These are phyloP conservation scores for Bjerkandera adusta DNA, from an alignment of 1,284 basidiomycete genomes.

Conservation along the genomic window DNA sequence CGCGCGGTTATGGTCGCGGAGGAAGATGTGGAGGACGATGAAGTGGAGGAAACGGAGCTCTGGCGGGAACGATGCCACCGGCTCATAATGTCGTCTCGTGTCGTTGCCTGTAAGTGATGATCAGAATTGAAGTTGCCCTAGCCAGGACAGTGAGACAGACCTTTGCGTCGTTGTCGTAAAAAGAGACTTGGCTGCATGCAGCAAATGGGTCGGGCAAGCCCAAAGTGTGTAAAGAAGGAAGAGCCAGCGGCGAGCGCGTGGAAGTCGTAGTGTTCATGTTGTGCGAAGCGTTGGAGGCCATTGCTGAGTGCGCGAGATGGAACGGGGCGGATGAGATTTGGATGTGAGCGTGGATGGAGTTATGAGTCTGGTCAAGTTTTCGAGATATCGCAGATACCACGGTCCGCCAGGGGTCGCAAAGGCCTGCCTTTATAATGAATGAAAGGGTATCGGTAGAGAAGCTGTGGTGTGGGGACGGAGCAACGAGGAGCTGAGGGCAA, in stretches of 20 bases:
- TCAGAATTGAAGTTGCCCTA: not conserved
- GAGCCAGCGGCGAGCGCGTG: conserved; percentile 43
- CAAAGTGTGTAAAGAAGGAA: conserved; percentile 57
- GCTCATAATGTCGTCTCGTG: conserved; percentile 16
- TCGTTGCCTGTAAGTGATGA: conserved; percentile 9
- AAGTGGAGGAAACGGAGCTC: conserved; percentile 32
- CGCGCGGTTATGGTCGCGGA: too few species aligned
- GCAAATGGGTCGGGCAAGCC: conserved; percentile 35
- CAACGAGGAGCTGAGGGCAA: conserved; percentile 22
- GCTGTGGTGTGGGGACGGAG: conserved; percentile 22
- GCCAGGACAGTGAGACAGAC: not conserved
- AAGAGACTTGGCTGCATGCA: not conserved
- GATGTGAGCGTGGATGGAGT: not conserved
- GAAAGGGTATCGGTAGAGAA: conserved; percentile 27
- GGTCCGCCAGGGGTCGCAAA: conserved; percentile 34
- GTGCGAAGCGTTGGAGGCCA: conserved; percentile 25
- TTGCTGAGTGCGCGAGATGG: conserved; percentile 21
- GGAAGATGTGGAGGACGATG: conserved; percentile 23
- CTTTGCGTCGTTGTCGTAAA: not conserved
- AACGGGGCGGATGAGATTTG: conserved; percentile 11
- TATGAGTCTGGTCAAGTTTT: conserved; percentile 11
- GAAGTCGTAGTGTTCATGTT: too few species aligned
- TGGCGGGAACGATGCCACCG: conserved; percentile 27
- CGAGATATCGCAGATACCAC: conserved; percentile 18
- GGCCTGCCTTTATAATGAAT: conserved; percentile 33